Percentiles rank a stretch among this genome's conserved stretches.
These are phyloP conservation scores for Hypholoma sublateritium DNA, from an alignment of 768 basidiomycete species.

Conservation along the genomic window DNA sequence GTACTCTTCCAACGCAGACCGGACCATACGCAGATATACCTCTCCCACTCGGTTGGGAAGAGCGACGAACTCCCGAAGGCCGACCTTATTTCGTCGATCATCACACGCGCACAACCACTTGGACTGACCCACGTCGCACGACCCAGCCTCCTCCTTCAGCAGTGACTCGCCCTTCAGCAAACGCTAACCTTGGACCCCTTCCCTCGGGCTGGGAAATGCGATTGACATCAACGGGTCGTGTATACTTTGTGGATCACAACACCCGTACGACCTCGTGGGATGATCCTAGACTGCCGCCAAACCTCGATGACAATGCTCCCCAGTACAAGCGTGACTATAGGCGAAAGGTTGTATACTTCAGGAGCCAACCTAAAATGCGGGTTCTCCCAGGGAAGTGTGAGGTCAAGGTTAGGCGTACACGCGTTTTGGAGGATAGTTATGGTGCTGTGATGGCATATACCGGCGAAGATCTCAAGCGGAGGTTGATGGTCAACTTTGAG, in stretches of 20 bases:
- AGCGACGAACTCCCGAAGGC: slow-evolving; percentile 86
- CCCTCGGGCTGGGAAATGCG: slow-evolving; percentile 97
- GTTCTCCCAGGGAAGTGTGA: slow-evolving; percentile 80
- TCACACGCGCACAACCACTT: slow-evolving; percentile 87
- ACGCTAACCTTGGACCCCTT: slow-evolving; percentile 71
- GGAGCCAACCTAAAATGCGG: slow-evolving; percentile 85
- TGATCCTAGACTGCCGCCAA: slow-evolving; percentile 82
- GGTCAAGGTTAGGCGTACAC: slow-evolving; percentile 75
- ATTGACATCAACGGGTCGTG: slow-evolving; percentile 76
- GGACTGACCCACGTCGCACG: slow-evolving; percentile 80
- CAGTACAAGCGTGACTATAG: slow-evolving; percentile 95
- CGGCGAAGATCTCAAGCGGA: slow-evolving; percentile 67
- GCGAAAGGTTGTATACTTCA: slow-evolving; percentile 90
- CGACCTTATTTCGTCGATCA: slow-evolving; percentile 66
- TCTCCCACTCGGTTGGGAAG: slow-evolving; percentile 90
- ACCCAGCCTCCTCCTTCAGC: slow-evolving; percentile 51
- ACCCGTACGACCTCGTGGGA: slow-evolving; percentile 91
- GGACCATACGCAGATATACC: slow-evolving; percentile 61
- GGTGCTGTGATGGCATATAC: slow-evolving; percentile 79
- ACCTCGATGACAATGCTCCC: slow-evolving; percentile 85
- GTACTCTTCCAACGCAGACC: slow-evolving; percentile 30
- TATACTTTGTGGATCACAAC: slow-evolving; percentile 94
- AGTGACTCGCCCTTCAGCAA: slow-evolving; percentile 46
- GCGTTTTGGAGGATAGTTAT: slow-evolving; percentile 87
- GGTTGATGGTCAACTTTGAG: slow-evolving; percentile 74